phyloP scores from a whole-genome alignment of 306 rosid species.

The Carpinus viminea region DNA sequence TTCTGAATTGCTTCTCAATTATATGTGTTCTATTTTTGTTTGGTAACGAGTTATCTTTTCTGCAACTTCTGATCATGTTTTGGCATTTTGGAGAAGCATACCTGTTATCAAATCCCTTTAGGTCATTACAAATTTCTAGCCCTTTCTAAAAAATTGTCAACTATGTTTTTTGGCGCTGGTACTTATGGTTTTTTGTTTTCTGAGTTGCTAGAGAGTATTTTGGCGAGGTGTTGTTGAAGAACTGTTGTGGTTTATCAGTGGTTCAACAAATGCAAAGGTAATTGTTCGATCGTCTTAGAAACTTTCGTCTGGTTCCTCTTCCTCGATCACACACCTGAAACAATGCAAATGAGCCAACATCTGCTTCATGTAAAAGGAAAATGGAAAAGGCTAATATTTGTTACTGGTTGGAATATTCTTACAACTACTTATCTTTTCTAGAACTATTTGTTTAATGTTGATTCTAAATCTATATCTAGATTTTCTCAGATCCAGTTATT shows the following conservation, averaged over 20 bases:
- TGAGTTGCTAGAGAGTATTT: conserved; percentile 46
- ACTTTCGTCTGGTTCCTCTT: not conserved
- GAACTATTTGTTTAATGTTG: not conserved
- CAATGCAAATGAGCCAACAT: not conserved
- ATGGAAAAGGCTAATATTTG: not conserved
- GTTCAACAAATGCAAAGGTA: conserved; percentile 22
- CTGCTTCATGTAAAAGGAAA: not conserved
- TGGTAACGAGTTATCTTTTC: not conserved
- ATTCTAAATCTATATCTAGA: not conserved
- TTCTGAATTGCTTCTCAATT: conserved; percentile 1
- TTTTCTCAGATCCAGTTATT: not conserved
- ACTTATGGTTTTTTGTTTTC: not conserved
- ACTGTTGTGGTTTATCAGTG: conserved; percentile 50
- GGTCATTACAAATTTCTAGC: not conserved
- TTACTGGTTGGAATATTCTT: not conserved
- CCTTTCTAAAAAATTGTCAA: conserved; percentile 1
- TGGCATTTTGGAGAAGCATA: not conserved
- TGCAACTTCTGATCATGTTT: not conserved
- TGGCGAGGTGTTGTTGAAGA: conserved; percentile 71
- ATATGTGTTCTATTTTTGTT: not conserved
- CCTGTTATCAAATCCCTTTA: not conserved
- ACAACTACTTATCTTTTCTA: not conserved
- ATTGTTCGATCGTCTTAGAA: not conserved
- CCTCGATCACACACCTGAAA: not conserved
- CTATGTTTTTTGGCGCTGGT: not conserved